Base-by-base conservation (phyloP, 345 rosid genomes). In the Lumnitzera racemosa region DNA sequence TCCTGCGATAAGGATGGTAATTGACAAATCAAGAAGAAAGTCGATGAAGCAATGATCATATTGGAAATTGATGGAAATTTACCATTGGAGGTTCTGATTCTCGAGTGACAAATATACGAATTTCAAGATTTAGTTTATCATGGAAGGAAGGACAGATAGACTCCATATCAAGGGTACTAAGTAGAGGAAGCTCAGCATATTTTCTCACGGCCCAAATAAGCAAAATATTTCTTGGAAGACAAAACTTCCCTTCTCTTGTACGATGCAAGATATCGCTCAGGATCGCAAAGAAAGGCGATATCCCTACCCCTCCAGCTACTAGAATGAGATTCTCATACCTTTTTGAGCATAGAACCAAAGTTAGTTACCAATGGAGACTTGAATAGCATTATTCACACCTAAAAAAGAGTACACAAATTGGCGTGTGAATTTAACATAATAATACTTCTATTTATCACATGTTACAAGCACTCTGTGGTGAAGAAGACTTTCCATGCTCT, bases 271-370 rank as follows among this genome's bases (percentile, higher is more conserved):
- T 69, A 61, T 92, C 96, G 16, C 91, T 82, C 74, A 89, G 31
- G 70, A 92, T 80, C 25, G 96, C 96, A 49, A 92, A 55, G 77
- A 92, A 84, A 0, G 98, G 98, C 14, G 97, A 82, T 65, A 92
- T 84, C 46, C 96, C 98, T 47, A 87, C 87, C 52, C 98, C 96
- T 61, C 98, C 98, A 1, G 96, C 98, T 15, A 92, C 90, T 65
- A 92, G 71, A 49, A 92, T 66, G 49, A 92, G 80, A 80, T 85
- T 82, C 69, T 89, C 90, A 20, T 89, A 89, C 83, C 96, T 91
- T 69, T 24, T 16, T 62, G 49, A 73, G 31, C 13, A 67, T 46
- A 58, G 49, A 17, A 25, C 36, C 12, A 43, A 29, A 16, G 24
- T 17, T 17, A 13, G 17, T 31, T 5, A 57, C 14, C 10, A 13